A percentile compares a stretch with the other conserved stretches of the same genome.
Conservation (phyloP, 2,329 filamentous ascomycete species). For the Juglanconis sp. region DNA sequence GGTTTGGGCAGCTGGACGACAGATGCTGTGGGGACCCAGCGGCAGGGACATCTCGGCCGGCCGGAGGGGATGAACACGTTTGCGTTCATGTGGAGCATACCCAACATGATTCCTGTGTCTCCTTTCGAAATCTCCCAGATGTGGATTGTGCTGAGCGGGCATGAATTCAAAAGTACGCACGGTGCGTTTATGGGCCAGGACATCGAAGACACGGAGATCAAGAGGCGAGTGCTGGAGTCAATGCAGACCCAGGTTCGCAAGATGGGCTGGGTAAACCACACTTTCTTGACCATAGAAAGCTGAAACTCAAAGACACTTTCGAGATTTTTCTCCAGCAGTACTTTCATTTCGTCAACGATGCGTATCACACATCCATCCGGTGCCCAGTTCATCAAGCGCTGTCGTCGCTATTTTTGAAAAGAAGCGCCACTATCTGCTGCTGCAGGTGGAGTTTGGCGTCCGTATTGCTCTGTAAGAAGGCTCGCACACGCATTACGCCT, state of each 20-base stretch:
- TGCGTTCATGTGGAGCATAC: constrained; percentile 74
- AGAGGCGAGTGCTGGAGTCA: constrained; percentile 66
- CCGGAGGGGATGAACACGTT: constrained; percentile 52
- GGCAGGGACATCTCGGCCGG: constrained; percentile 24
- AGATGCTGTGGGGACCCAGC: constrained; percentile 36
- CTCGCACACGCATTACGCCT: too few species aligned
- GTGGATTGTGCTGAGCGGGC: constrained; percentile 62
- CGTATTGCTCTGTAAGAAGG: too few species aligned
- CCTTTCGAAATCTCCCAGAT: constrained; percentile 63
- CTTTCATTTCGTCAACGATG: too few species aligned
- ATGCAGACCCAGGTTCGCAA: constrained; percentile 68
- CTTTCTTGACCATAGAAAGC: constrained; percentile 29
- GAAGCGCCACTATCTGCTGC: too few species aligned
- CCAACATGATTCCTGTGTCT: constrained; percentile 69
- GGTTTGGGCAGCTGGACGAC: constrained; percentile 46
- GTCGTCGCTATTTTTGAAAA: not conserved
- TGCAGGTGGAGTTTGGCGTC: too few species aligned
- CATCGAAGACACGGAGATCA: constrained; percentile 55
- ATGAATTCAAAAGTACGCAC: constrained; percentile 64
- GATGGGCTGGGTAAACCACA: constrained; percentile 44
- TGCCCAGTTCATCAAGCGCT: not conserved
- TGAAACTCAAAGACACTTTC: not conserved
- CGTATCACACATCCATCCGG: too few species aligned
- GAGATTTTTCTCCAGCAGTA: too few species aligned
- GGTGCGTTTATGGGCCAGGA: constrained; percentile 65